Evolutionary conservation across 768 basidiomycete genomes (phyloP).

Genomic region (Kwoniella sp.): DNA sequence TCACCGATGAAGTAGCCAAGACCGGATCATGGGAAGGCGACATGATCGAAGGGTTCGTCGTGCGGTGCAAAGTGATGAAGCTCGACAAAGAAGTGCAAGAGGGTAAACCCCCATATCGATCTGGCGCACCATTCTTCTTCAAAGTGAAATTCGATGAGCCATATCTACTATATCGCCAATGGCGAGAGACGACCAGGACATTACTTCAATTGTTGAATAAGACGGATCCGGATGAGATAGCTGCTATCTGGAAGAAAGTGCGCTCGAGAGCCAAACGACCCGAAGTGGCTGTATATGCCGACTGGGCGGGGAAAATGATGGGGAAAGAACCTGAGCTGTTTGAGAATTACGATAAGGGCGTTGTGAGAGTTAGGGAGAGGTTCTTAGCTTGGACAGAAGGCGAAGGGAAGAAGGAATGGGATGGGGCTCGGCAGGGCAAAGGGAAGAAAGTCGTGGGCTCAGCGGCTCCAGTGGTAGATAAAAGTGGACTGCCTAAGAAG

Average conservation of each 20-base stretch:
- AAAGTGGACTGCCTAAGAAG: constrained; percentile 61
- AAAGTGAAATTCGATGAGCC: constrained; percentile 99
- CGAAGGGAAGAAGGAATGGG: constrained; percentile 59
- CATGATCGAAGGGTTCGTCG: constrained; percentile 90
- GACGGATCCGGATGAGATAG: constrained; percentile 24
- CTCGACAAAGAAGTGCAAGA: constrained; percentile 8
- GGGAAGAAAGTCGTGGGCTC: constrained; percentile 38
- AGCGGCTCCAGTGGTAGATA: constrained; percentile 36
- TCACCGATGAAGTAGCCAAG: constrained; percentile 69
- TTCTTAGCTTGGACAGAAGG: constrained; percentile 71
- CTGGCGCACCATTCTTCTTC: constrained; percentile 92
- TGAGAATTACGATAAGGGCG: constrained; percentile 71
- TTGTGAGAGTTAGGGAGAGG: constrained; percentile 76
- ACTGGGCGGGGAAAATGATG: constrained; percentile 83
- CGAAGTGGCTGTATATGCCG: constrained; percentile 76
- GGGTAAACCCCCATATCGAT: constrained; percentile 66
- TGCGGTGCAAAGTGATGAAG: constrained; percentile 68
- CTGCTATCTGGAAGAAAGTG: constrained; percentile 55
- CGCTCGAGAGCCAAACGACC: constrained; percentile 71
- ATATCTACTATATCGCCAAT: constrained; percentile 97
- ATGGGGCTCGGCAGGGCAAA: constrained; percentile 50
- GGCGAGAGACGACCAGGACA: constrained; percentile 86
- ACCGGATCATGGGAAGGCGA: constrained; percentile 80
- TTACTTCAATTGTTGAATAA: constrained; percentile 60
- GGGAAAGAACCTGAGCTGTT: constrained; percentile 65